Conservation (phyloP, 257 asterid genomes). For the Lycium ferocissimum region DNA sequence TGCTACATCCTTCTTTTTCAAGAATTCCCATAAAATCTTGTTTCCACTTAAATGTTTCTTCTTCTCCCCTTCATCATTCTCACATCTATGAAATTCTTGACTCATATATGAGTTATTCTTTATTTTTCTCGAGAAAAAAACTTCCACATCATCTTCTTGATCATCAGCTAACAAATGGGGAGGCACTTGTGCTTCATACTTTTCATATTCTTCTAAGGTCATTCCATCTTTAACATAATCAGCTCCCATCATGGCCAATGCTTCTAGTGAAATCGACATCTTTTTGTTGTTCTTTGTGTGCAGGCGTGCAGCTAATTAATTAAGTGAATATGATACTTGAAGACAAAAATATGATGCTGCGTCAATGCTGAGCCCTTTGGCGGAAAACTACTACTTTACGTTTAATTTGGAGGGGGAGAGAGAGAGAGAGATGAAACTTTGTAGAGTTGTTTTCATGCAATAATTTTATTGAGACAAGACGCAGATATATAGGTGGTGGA, state of each 20-base stretch:
- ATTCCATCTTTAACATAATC: conserved; percentile 41
- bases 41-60: not conserved
- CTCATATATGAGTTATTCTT: not conserved
- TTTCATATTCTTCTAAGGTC: not conserved
- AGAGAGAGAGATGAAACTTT: no score
- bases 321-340: no score
- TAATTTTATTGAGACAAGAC: not conserved
- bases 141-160: conserved; percentile 1
- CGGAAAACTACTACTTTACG: not conserved
- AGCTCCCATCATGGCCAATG: conserved; percentile 60
- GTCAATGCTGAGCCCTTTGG: not conserved
- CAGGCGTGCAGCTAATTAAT: no score
- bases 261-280: conserved; percentile 54
- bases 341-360: no score
- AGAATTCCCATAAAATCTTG: not conserved
- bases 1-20: not conserved
- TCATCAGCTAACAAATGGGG: not conserved
- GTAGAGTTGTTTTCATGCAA: not conserved
- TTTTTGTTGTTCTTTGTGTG: not conserved
- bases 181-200: not conserved
- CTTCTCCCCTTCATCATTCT: not conserved
- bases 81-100: not conserved
- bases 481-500: not conserved
- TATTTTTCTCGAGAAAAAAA: not conserved
- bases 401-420: no score